Conservation (phyloP, 2,329 filamentous ascomycete genomes). For the Aspergillus piperis region DNA sequence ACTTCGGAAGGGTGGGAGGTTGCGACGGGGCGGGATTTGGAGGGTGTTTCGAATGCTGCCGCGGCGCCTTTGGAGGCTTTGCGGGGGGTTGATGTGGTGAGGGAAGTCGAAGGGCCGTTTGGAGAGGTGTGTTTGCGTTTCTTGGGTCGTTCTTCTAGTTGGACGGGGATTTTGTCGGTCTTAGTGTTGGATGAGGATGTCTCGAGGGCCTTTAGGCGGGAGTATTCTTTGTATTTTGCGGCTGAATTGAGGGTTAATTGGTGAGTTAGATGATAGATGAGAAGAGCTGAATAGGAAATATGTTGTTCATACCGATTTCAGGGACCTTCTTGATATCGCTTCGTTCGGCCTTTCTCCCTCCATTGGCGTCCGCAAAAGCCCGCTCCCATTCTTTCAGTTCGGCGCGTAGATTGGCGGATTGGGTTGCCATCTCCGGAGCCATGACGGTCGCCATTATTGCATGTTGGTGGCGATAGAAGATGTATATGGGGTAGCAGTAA, state of each 20-base stretch:
- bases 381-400: conserved; percentile 53
- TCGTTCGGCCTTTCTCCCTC: conserved; percentile 47
- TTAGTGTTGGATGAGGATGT: too few species aligned
- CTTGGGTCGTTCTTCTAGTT: conserved; percentile 25
- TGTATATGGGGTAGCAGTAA: not conserved
- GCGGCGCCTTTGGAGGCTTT: conserved; percentile 32
- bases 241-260: conserved; percentile 29
- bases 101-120: conserved; percentile 21
- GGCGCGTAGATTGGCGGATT: conserved; percentile 40
- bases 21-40: conserved; percentile 26
- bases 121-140: conserved; percentile 39
- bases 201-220: conserved; percentile 42
- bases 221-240: conserved; percentile 52
- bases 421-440: conserved; percentile 27
- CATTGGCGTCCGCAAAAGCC: conserved; percentile 45
- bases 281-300: not conserved
- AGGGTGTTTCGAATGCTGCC: conserved; percentile 33
- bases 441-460: conserved; percentile 31
- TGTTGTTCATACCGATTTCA: conserved; percentile 39
- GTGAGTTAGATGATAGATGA: not conserved
- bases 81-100: conserved; percentile 35
- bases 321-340: conserved; percentile 51
- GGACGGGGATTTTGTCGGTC: conserved; percentile 18
- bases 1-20: conserved; percentile 39
- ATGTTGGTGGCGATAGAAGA: conserved; percentile 12